A percentile compares a stretch with the other conserved stretches of the same genome.
phyloP scores from a whole-genome alignment of 495 filamentous ascomycete genomes.

The Xylaria telfairii region DNA sequence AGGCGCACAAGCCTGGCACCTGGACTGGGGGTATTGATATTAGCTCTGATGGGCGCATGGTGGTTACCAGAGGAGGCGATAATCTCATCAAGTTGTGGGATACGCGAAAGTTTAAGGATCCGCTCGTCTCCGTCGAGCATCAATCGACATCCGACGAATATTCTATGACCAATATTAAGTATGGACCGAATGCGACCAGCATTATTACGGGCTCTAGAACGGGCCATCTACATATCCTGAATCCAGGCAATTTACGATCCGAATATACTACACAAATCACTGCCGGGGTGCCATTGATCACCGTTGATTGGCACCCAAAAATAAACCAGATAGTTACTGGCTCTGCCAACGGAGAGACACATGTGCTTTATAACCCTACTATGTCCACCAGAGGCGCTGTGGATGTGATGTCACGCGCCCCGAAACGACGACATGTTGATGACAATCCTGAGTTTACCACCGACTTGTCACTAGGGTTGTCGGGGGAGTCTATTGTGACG shows the following conservation, averaged over 20 bases:
- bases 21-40: constrained; percentile 96
- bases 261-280: constrained; percentile 88
- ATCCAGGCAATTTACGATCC: constrained; percentile 83
- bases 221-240: constrained; percentile 90
- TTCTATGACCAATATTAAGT: constrained; percentile 83
- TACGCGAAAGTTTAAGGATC: constrained; percentile 91
- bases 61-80: constrained; percentile 89
- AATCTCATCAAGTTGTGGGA: constrained; percentile 89
- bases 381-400: constrained; percentile 81
- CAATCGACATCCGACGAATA: constrained; percentile 83
- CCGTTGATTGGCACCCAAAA: constrained; percentile 88
- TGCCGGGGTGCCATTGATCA: constrained; percentile 78
- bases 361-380: constrained; percentile 87
- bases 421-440: constrained; percentile 93
- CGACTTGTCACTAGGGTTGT: constrained; percentile 76
- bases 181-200: constrained; percentile 79
- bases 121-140: constrained; percentile 79
- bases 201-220: constrained; percentile 88
- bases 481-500: constrained; percentile 79
- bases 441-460: constrained; percentile 87
- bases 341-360: constrained; percentile 86
- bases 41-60: constrained; percentile 85
- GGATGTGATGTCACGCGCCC: constrained; percentile 90
- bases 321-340: constrained; percentile 96
- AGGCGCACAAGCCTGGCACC: constrained; percentile 81